Percentiles rank a stretch among this genome's conserved stretches.
phyloP scores from a whole-genome alignment of 306 rosid genomes.

The Aeschynomene evenia region DNA sequence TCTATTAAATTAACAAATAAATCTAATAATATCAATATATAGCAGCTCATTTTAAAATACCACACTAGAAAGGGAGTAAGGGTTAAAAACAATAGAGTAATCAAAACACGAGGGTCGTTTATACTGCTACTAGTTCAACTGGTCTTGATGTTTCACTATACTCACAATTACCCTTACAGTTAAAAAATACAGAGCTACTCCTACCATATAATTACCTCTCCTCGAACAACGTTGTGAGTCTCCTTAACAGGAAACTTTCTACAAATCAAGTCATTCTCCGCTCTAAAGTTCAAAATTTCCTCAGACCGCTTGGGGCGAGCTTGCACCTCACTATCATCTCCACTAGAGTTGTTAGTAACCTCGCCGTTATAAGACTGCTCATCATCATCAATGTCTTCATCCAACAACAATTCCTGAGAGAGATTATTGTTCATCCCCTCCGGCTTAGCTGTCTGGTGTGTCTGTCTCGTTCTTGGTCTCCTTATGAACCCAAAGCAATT shows the following conservation, averaged over 20 bases:
- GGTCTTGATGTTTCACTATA: not conserved
- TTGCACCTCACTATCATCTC: conserved; percentile 57
- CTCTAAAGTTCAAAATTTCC: conserved; percentile 68
- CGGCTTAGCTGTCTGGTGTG: conserved; percentile 27
- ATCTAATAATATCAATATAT: not conserved
- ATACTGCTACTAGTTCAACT: conserved; percentile 1
- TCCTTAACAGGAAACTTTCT: conserved; percentile 91
- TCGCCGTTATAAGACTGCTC: conserved; percentile 56
- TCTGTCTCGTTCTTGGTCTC: conserved; percentile 32
- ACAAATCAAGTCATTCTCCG: conserved; percentile 73
- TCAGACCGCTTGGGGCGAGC: conserved; percentile 65
- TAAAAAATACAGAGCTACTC: conserved; percentile 5
- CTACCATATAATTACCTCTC: conserved; percentile 55
- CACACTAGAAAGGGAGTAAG: not conserved
- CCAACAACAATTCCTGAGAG: conserved; percentile 62
- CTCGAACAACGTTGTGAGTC: conserved; percentile 64
- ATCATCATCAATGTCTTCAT: conserved; percentile 66
- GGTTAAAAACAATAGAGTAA: not conserved
- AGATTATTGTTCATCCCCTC: conserved; percentile 36
- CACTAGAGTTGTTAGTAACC: conserved; percentile 40
- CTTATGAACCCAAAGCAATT: conserved; percentile 80
- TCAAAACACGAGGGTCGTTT: conserved; percentile 6
- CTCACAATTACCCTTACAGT: conserved; percentile 1
- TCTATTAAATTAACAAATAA: not conserved
- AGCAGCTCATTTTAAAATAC: not conserved